These are phyloP conservation scores for Daldinia loculata DNA, from an alignment of 495 filamentous ascomycete species.

Conservation along the genomic window DNA sequence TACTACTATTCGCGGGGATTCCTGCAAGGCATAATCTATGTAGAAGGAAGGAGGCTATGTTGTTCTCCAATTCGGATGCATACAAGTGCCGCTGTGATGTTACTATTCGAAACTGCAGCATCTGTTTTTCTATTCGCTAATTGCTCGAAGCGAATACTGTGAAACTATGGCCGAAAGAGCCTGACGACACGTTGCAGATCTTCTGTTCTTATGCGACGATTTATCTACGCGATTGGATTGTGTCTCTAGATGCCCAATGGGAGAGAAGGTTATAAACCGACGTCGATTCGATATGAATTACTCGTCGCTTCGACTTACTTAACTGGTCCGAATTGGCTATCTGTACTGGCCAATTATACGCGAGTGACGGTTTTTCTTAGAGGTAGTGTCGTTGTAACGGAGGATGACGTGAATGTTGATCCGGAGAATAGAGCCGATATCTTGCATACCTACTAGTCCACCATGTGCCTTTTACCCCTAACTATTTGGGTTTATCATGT, in stretches of 20 bases:
- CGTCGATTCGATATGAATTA: conserved; percentile 10
- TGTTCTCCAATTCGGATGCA: conserved; percentile 8
- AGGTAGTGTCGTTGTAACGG: conserved; percentile 16
- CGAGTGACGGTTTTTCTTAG: conserved; percentile 2
- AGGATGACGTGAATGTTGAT: conserved; percentile 19
- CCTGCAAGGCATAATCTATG: not conserved
- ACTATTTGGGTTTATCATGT: not conserved
- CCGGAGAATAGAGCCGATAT: conserved; percentile 24
- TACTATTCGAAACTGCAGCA: conserved; percentile 37
- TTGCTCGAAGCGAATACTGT: conserved; percentile 12
- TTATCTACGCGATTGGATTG: conserved; percentile 5
- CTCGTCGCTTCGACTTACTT: conserved; percentile 20
- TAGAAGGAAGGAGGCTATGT: conserved; percentile 20
- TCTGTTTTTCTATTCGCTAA: conserved; percentile 24
- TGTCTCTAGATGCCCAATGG: conserved; percentile 18
- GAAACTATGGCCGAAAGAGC: conserved; percentile 27
- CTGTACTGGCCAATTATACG: conserved; percentile 25
- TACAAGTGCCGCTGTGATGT: conserved; percentile 19
- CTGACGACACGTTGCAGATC: conserved; percentile 17
- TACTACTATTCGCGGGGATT: not conserved
- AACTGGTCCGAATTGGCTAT: not conserved
- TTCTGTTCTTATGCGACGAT: conserved; percentile 11
- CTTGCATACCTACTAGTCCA: conserved; percentile 11
- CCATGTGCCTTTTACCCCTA: not conserved
- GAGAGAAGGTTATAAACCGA: not conserved